phyloP scores from a whole-genome alignment of 495 filamentous ascomycete species.

The Aspergillus heteromorphus region DNA sequence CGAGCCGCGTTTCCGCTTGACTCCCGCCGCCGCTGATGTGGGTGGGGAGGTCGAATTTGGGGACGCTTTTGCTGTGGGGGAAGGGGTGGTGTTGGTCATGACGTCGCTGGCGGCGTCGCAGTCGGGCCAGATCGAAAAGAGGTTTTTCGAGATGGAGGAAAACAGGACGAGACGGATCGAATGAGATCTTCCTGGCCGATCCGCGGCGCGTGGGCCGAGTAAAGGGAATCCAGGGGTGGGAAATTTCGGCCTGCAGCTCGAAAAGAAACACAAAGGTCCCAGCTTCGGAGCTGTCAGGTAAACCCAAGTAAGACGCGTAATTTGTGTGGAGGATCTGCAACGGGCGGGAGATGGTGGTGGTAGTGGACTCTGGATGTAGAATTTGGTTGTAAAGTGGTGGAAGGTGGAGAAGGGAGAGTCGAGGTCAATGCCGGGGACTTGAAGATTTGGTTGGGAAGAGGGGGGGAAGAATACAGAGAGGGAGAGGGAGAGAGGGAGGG shows the following conservation, averaged over 20 bases:
- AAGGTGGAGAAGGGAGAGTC: background rate
- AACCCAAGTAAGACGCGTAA: constrained; percentile 14
- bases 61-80: constrained; percentile 31
- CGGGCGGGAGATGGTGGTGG: no score
- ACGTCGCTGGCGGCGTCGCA: background rate
- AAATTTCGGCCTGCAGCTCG: constrained; percentile 24
- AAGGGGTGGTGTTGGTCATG: constrained; percentile 36
- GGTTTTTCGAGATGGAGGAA: background rate
- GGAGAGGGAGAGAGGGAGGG: background rate
- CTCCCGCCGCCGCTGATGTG: constrained; percentile 42
- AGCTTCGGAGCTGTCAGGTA: constrained; percentile 22
- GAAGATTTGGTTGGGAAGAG: no score
- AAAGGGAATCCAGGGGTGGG: constrained; percentile 16
- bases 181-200: background rate
- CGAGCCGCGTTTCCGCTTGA: constrained; percentile 59
- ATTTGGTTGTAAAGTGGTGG: background rate
- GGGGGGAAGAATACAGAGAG: no score
- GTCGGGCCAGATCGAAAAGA: background rate
- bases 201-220: constrained; percentile 5
- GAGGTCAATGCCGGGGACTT: no score
- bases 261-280: constrained; percentile 28
- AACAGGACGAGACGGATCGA: background rate
- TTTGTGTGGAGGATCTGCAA: background rate
- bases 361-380: background rate
- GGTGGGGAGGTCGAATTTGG: constrained; percentile 23